Conservation (phyloP, 352 stramenopile species). For the Phytophthora pseudosyringae region DNA sequence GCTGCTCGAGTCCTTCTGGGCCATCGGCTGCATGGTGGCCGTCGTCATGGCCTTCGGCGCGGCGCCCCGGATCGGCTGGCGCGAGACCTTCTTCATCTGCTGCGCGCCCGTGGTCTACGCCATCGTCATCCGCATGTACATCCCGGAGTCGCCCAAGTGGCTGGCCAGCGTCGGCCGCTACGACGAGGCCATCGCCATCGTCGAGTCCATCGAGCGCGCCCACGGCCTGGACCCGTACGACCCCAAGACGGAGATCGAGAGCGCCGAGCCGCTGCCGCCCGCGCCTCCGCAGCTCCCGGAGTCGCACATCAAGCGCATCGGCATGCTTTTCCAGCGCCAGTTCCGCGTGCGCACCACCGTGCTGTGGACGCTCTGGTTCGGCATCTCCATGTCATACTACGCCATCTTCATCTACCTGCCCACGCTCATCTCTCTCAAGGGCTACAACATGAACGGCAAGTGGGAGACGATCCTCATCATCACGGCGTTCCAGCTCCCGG, state of each 20-base stretch:
- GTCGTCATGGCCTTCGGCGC: conserved; percentile 58
- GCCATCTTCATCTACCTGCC: conserved; percentile 74
- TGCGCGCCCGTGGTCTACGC: conserved; percentile 61
- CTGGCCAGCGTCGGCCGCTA: conserved; percentile 68
- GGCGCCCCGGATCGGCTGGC: conserved; percentile 61
- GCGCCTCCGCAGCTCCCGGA: conserved; percentile 38
- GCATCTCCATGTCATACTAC: conserved; percentile 77
- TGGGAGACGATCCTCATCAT: conserved; percentile 66
- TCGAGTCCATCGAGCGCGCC: conserved; percentile 57
- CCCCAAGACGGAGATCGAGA: conserved; percentile 46
- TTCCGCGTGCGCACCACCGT: conserved; percentile 63
- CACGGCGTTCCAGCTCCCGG: conserved; percentile 65
- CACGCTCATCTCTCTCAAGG: conserved; percentile 54
- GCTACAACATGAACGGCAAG: conserved; percentile 67
- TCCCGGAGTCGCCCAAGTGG: conserved; percentile 80
- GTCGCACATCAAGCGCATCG: conserved; percentile 61
- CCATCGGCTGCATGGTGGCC: conserved; percentile 64
- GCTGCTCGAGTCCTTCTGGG: conserved; percentile 72
- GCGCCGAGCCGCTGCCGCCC: conserved; percentile 10
- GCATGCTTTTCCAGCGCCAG: conserved; percentile 56
- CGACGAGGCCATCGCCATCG: conserved; percentile 63
- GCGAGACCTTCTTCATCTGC: conserved; percentile 63
- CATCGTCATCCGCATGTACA: conserved; percentile 51
- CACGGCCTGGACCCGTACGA: conserved; percentile 54
- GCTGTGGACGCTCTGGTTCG: conserved; percentile 73